Conservation (phyloP, 768 basidiomycete genomes). For the Agaricus bisporus region DNA sequence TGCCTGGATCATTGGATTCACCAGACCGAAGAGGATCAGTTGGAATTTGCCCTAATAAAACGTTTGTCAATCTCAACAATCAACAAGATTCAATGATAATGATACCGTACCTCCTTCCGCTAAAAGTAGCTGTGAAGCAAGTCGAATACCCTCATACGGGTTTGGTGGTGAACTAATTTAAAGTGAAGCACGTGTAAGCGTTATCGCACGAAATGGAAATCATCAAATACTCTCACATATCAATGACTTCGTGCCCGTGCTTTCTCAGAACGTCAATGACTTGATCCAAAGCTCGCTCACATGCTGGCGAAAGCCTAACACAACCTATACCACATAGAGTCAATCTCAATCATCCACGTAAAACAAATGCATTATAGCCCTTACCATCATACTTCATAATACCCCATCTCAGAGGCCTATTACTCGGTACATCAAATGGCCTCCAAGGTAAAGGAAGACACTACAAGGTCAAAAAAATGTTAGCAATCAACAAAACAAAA, state of each 20-base stretch:
- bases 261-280: slow-evolving; percentile 38
- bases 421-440: slow-evolving; percentile 21
- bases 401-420: slow-evolving; percentile 43
- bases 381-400: slow-evolving; percentile 60
- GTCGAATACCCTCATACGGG: slow-evolving; percentile 45
- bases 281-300: slow-evolving; percentile 42
- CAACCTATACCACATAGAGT: slow-evolving; percentile 30
- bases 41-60: slow-evolving; percentile 16
- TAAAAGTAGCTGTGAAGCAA: slow-evolving; percentile 46
- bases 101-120: slow-evolving; percentile 39
- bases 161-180: slow-evolving; percentile 32
- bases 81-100: neutral
- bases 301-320: slow-evolving; percentile 53
- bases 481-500: neutral
- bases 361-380: slow-evolving; percentile 3
- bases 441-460: slow-evolving; percentile 39
- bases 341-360: no score
- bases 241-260: slow-evolving; percentile 43
- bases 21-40: slow-evolving; percentile 27
- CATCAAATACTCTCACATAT: slow-evolving; percentile 26
- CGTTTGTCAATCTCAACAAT: slow-evolving; percentile 11
- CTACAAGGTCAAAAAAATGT: slow-evolving; percentile 20
- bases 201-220: neutral
- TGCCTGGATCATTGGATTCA: slow-evolving; percentile 46
- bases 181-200: neutral